Evolutionary conservation across 1,284 basidiomycete species (phyloP), one percentile per base, ranked within the genome.

Genomic region (Cutaneotrichosporon mucoides): DNA sequence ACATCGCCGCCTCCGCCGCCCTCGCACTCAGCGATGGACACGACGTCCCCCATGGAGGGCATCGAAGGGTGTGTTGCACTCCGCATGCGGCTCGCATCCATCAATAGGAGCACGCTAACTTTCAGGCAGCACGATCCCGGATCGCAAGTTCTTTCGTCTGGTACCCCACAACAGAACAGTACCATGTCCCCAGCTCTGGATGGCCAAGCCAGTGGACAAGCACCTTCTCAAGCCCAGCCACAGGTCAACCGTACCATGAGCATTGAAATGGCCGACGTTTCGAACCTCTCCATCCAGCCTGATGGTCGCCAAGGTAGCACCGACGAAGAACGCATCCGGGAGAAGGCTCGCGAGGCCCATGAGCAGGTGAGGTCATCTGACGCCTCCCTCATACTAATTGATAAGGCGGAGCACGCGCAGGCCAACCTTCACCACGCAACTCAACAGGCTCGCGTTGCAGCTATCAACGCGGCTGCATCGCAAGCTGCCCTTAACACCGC

Each of bases 391-490:
- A 24, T 24, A 24, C 24, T 24, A 24, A 24, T 24, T 24, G 24
- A 24, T 24, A 24, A 79, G 73, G 75, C 77, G 10, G 74, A 71
- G 1, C 69, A 73, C 45, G 77, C 78, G 12, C 76, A 78, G 59
- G 74, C 76, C 13, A 73, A 73, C 24, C 68, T 79, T 6, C 74
- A 79, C 54, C 66, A 76, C 53, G 78, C 77, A 2, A 73, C 76
- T 5, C 77, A 79, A 59, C 74, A 79, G 60, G 77, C 78, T 15
- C 67, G 78, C 6, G 77, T 79, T 0, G 78, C 78, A 6, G 73
- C 76, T 4, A 78, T 79, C 65, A 75, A 79, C 55, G 78, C 77
- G 0, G 71, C 73, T 1, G 77, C 77, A 0, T 72, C 73, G 4
- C 77, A 78, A 61, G 76, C 76, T 0, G 76, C 76, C 2, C 63